Evolutionary conservation across 2,329 filamentous ascomycete species (phyloP), one percentile per base, ranked within the genome.

Genomic region (Curvularia eragrostidis): DNA sequence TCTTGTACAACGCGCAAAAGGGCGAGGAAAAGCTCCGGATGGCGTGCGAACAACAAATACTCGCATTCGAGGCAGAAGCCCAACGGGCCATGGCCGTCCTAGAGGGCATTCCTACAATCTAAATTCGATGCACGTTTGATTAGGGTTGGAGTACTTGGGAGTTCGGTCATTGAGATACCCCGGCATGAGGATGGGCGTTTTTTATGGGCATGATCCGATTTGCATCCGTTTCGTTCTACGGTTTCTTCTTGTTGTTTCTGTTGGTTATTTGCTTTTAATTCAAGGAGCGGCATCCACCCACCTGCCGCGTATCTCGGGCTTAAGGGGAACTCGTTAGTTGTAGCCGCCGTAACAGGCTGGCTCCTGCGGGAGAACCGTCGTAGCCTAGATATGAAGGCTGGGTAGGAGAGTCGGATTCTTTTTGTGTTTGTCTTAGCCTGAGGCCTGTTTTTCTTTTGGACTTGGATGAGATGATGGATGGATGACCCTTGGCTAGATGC

Each of bases 1-100:
- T 99, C 38, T 82, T 88, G 56, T 85, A 89, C 77, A 93, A 95
- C 65, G 95, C 95, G 0, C 84, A 85, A 59, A 83, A 89, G 72
- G 92, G 91, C 0, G 93, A 98, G 80, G 86, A 88, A 76, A 89
- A 87, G 74, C 80, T 99, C 54, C 89, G 89, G 71, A 80, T 83
- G 34, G 90, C 96, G 73, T 97, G 93, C 71, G 94, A 98, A 80
- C 81, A 86, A 24, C 85, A 96, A 76, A 91, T 99, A 5, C 85
- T 84, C 58, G 82, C 85, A 8, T 98, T 98, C 75, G 94, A 98
- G 79, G 87, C 82, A 58, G 89, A 98, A 77, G 94, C 93, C 0
- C 85, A 84, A 18, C 85, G 87, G 70, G 95, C 93, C 0, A 88
- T 97, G 84, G 84, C 83, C 48, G 85, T 86, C 5, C 79, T 99